A percentile compares a stretch with the other conserved stretches of the same genome.
Conservation (phyloP, 177 flowering plant genomes). For the Telopea speciosissima region DNA sequence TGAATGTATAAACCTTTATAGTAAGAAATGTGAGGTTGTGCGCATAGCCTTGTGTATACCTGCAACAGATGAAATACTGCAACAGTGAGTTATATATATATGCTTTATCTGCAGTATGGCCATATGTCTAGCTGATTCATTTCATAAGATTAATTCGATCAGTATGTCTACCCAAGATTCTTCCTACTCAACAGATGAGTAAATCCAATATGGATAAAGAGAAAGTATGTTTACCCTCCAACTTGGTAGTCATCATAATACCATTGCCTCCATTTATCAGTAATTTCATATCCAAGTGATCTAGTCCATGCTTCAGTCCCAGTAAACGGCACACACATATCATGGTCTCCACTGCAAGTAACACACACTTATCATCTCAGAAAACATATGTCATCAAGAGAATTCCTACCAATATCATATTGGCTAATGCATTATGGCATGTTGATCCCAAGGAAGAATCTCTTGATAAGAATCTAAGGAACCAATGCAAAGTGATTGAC, state of each 20-base stretch:
- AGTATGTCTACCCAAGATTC: no score
- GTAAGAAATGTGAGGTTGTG: constrained; percentile 72
- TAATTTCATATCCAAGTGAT: constrained; percentile 61
- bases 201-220: no score
- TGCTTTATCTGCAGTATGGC: not conserved
- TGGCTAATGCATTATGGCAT: no score
- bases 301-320: constrained; percentile 92
- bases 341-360: constrained; percentile 85
- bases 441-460: no score
- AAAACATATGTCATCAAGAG: not conserved
- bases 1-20: constrained; percentile 36
- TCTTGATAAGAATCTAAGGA: no score
- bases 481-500: not conserved
- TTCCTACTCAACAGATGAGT: no score
- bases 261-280: constrained; percentile 93
- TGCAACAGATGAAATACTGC: constrained; percentile 23
- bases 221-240: not conserved
- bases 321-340: constrained; percentile 96
- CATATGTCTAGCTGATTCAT: not conserved
- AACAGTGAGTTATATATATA: not conserved
- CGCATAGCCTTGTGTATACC: constrained; percentile 61
- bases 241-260: not conserved
- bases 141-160: no score
- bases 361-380: not conserved
- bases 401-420: no score